Conservation (phyloP, 192 early-diverging fungal species). For the Podila epigama region DNA sequence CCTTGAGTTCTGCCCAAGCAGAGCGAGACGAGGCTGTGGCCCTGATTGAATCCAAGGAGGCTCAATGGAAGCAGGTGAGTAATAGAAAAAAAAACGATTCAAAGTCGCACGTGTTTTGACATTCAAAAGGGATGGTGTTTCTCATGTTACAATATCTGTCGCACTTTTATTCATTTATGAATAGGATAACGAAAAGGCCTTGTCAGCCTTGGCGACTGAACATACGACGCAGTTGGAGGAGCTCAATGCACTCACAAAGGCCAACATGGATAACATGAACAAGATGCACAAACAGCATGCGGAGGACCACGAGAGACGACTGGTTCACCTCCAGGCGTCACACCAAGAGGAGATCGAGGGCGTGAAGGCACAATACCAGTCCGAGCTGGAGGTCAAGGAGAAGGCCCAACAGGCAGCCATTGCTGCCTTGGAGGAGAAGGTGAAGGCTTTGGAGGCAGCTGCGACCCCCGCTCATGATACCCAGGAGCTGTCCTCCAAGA, state of each 20-base stretch:
- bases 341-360: slow-evolving; percentile 40
- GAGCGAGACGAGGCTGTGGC: slow-evolving; percentile 28
- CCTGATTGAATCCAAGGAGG: slow-evolving; percentile 14
- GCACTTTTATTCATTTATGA: not conserved
- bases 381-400: slow-evolving; percentile 15
- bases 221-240: slow-evolving; percentile 36
- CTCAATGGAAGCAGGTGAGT: slow-evolving; percentile 13
- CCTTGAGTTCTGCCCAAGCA: slow-evolving; percentile 1
- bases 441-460: slow-evolving; percentile 12
- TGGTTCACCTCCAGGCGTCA: slow-evolving; percentile 13
- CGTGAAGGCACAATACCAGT: slow-evolving; percentile 13
- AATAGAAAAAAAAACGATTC: too few relatives aligned
- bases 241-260: slow-evolving; percentile 3
- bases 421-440: slow-evolving; percentile 15
- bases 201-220: slow-evolving; percentile 9
- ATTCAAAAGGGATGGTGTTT: too few relatives aligned
- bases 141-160: too few relatives aligned
- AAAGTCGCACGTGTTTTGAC: too few relatives aligned
- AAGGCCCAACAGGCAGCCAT: not conserved
- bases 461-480: slow-evolving; percentile 3
- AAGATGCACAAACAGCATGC: slow-evolving; percentile 48
- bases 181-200: slow-evolving; percentile 3
- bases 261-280: slow-evolving; percentile 39
- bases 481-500: slow-evolving; percentile 3
- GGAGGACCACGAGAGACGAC: slow-evolving; percentile 37